A percentile compares a stretch with the other conserved stretches of the same genome.
Conservation (phyloP, 352 stramenopile genomes). For the Globisporangium nagaii region DNA sequence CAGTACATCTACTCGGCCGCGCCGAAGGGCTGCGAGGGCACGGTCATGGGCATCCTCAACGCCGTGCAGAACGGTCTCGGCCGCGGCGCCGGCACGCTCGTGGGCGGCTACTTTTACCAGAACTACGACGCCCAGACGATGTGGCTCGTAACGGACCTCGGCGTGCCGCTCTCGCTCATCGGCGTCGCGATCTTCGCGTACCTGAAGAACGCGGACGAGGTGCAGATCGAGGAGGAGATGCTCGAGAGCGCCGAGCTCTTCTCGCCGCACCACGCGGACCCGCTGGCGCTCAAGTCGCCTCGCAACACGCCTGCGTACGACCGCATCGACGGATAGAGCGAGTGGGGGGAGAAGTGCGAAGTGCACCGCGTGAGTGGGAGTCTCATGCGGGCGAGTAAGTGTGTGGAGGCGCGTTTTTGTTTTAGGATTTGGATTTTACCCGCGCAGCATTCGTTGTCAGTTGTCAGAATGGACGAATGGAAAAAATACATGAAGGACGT, state of each 20-base stretch:
- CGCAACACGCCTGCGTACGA: slow-evolving; percentile 16
- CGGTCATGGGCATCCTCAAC: slow-evolving; percentile 75
- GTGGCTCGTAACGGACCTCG: slow-evolving; percentile 63
- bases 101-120: slow-evolving; percentile 77
- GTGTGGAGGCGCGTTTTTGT: background rate
- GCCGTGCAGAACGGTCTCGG: slow-evolving; percentile 70
- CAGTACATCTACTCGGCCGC: slow-evolving; percentile 71
- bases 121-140: slow-evolving; percentile 54
- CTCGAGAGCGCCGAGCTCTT: slow-evolving; percentile 63
- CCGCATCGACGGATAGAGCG: slow-evolving; percentile 17
- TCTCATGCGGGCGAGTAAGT: too few species aligned
- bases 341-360: background rate
- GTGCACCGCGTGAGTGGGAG: background rate
- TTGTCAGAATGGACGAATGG: background rate
- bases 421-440: background rate
- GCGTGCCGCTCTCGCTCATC: slow-evolving; percentile 56
- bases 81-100: slow-evolving; percentile 55
- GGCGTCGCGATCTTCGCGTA: slow-evolving; percentile 50
- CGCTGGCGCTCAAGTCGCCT: slow-evolving; percentile 28
- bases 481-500: background rate
- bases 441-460: background rate
- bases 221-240: slow-evolving; percentile 20
- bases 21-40: slow-evolving; percentile 54
- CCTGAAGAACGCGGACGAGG: slow-evolving; percentile 41
- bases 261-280: slow-evolving; percentile 47